Evolutionary conservation across 768 basidiomycete species (phyloP).

Genomic region (Coprinopsis marcescibilis): DNA sequence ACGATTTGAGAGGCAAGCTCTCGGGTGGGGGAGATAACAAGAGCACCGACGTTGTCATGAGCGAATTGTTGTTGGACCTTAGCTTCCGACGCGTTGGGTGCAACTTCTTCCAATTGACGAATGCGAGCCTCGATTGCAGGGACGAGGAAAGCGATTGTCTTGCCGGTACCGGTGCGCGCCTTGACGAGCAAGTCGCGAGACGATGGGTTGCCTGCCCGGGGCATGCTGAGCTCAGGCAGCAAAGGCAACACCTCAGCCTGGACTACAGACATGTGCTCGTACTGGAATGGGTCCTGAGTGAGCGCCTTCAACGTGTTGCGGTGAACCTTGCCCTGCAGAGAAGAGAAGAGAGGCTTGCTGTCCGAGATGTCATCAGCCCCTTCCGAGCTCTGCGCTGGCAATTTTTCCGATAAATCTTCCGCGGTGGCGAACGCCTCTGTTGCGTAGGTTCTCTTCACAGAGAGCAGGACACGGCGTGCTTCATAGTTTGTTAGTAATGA

Average conservation of each 20-base stretch:
- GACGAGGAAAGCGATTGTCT: slow-evolving; percentile 83
- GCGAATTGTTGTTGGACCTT: slow-evolving; percentile 29
- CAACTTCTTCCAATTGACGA: slow-evolving; percentile 43
- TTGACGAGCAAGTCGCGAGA: slow-evolving; percentile 70
- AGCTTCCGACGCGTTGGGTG: slow-evolving; percentile 27
- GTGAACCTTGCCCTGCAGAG: slow-evolving; percentile 34
- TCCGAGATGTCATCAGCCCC: slow-evolving; percentile 15
- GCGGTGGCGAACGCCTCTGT: too few species aligned
- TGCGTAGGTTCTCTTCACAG: too few species aligned
- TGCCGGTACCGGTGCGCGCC: slow-evolving; percentile 86
- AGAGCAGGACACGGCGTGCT: neutral
- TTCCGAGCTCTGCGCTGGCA: neutral
- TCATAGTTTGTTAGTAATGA: neutral
- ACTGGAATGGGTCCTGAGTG: slow-evolving; percentile 55
- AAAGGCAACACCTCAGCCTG: slow-evolving; percentile 74
- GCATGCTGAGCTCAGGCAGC: slow-evolving; percentile 62
- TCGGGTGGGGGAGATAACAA: slow-evolving; percentile 86
- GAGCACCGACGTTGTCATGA: slow-evolving; percentile 51
- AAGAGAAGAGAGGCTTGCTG: slow-evolving; percentile 24
- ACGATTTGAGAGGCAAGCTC: slow-evolving; percentile 91
- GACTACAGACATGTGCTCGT: slow-evolving; percentile 72
- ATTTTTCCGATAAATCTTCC: too few species aligned
- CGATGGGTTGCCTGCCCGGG: slow-evolving; percentile 34
- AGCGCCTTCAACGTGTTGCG: slow-evolving; percentile 50
- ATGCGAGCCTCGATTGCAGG: slow-evolving; percentile 79